These are phyloP conservation scores for Auriscalpium orientale DNA, from an alignment of 768 basidiomycete species.

Conservation along the genomic window DNA sequence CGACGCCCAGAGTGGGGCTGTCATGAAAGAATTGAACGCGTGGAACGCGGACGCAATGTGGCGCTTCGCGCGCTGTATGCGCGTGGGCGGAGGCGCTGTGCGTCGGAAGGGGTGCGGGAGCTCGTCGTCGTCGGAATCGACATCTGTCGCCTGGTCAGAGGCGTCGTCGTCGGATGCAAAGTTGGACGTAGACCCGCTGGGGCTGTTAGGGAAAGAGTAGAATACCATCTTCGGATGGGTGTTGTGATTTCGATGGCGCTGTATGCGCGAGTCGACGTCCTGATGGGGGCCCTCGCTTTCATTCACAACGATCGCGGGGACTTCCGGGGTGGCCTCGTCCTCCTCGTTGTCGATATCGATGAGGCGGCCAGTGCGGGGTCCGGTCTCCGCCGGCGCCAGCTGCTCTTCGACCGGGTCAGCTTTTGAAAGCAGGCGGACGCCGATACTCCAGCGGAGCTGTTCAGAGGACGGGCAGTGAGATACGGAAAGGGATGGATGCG, in stretches of 20 bases:
- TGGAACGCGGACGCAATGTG: conserved; percentile 26
- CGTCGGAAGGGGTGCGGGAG: conserved; percentile 12
- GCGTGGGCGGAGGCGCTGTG: conserved; percentile 20
- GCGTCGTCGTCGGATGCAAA: conserved; percentile 8
- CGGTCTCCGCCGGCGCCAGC: neutral
- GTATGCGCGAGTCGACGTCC: conserved; percentile 7
- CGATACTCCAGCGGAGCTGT: conserved; percentile 89
- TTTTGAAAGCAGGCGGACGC: conserved; percentile 71
- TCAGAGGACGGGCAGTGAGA: neutral
- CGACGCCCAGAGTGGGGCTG: conserved; percentile 80
- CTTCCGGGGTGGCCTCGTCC: neutral
- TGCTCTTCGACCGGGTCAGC: conserved; percentile 30
- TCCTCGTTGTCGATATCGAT: neutral
- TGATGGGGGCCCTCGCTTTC: conserved; percentile 10
- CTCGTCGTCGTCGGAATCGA: conserved; percentile 17
- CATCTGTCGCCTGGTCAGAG: conserved; percentile 17
- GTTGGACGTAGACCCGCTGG: conserved; percentile 9
- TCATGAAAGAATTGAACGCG: conserved; percentile 69
- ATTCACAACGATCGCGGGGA: neutral
- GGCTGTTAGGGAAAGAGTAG: conserved; percentile 61
- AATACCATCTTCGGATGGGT: conserved; percentile 36
- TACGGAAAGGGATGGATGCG: neutral
- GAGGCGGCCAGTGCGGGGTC: neutral
- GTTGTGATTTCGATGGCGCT: conserved; percentile 3
- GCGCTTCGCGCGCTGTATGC: conserved; percentile 20